phyloP scores from a whole-genome alignment of 768 basidiomycete genomes.

The Lanmaoa pseudosensibilis region DNA sequence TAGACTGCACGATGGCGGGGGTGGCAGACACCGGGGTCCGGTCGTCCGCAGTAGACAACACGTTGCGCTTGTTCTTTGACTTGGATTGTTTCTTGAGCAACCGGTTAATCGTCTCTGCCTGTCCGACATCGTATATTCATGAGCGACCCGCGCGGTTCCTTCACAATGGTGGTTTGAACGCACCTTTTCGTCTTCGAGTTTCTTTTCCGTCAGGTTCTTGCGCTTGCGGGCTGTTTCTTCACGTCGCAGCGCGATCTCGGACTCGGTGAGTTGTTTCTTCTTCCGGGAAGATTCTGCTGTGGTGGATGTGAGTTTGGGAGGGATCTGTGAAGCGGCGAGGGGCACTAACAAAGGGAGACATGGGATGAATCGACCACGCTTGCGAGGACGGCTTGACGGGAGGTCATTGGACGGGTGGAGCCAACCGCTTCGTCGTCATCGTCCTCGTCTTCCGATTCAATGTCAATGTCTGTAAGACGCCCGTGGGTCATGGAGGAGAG shows the following conservation, averaged over 20 bases:
- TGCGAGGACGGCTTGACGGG: neutral
- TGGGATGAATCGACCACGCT: neutral
- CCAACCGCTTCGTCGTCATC: neutral
- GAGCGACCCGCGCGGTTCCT: neutral
- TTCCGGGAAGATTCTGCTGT: neutral
- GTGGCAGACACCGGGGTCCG: conserved; percentile 35
- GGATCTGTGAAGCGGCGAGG: too few species aligned
- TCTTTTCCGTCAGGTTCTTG: conserved; percentile 49
- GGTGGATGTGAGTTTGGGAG: neutral
- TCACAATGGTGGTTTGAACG: neutral
- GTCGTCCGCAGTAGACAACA: conserved; percentile 48
- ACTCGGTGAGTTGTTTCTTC: conserved; percentile 67
- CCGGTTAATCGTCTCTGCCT: conserved; percentile 89
- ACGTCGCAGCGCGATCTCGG: conserved; percentile 68
- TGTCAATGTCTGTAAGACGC: neutral
- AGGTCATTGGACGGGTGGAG: neutral
- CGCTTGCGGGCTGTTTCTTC: conserved; percentile 85
- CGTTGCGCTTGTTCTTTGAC: conserved; percentile 59
- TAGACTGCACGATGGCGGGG: conserved; percentile 29
- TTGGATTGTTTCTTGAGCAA: conserved; percentile 83
- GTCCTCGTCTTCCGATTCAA: neutral
- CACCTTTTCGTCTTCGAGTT: conserved; percentile 49
- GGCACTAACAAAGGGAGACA: neutral
- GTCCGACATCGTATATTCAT: neutral
- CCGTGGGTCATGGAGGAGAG: neutral